Percentiles rank a stretch among this genome's conserved stretches.
Evolutionary conservation across 306 rosid genomes (phyloP).

Genomic region (Hippophae gyantsensis): DNA sequence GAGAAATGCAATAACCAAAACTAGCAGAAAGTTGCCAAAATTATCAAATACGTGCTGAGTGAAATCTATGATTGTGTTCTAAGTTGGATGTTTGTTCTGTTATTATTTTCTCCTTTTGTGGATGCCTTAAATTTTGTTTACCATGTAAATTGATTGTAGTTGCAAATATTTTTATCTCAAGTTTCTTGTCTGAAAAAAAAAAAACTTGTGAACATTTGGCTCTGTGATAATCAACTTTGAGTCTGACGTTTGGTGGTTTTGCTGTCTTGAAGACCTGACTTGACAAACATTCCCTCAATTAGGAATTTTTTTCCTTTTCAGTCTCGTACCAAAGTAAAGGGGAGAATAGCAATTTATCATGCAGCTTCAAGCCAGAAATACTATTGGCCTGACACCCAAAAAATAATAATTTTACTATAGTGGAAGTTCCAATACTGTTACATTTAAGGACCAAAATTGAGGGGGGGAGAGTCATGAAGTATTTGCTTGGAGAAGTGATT

Average conservation of each 20-base stretch:
- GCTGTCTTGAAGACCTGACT: no score
- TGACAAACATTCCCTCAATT: no score
- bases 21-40: conserved; percentile 25
- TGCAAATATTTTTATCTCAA: conserved; percentile 5
- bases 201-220: background rate
- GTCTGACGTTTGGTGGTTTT: no score
- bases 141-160: conserved; percentile 43
- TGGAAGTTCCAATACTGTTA: no score
- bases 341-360: no score
- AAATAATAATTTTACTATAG: no score
- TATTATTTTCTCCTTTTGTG: conserved; percentile 27
- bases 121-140: conserved; percentile 30
- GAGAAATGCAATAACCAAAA: conserved; percentile 70
- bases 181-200: background rate
- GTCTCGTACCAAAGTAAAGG: no score
- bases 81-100: conserved; percentile 26
- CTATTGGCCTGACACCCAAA: no score
- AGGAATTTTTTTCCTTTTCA: no score
- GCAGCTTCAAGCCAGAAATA: no score
- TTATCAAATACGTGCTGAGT: conserved; percentile 19
- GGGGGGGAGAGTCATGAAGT: no score
- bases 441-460: no score
- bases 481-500: background rate
- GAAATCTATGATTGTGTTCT: conserved; percentile 24
- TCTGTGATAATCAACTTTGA: background rate